These are phyloP conservation scores for Phragmites australis DNA, from an alignment of 176 grass and related monocot genomes.

Conservation along the genomic window DNA sequence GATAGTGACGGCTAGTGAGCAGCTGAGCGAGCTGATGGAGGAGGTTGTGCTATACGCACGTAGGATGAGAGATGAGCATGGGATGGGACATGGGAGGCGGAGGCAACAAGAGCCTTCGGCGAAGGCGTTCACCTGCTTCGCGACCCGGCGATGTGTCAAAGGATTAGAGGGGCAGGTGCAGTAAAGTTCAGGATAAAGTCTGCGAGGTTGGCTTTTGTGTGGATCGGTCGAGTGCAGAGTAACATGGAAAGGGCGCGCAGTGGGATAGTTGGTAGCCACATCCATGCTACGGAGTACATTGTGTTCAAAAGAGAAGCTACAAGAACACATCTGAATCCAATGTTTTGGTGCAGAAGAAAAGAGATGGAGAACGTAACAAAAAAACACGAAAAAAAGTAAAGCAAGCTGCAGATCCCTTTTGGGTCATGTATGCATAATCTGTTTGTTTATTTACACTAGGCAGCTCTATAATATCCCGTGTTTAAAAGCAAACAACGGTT, in stretches of 20 bases:
- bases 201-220: slow-evolving; percentile 41
- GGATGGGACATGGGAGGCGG: background rate
- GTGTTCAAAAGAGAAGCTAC: background rate
- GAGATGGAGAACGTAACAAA: background rate
- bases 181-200: slow-evolving; percentile 31
- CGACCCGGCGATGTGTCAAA: slow-evolving; percentile 1
- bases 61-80: background rate
- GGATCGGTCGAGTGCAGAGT: slow-evolving; percentile 44
- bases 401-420: background rate
- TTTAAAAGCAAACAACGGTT: too few species aligned
- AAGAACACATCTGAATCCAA: background rate
- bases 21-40: background rate
- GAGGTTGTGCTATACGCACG: background rate
- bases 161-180: slow-evolving; percentile 16
- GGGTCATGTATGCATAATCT: background rate
- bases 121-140: slow-evolving; percentile 37
- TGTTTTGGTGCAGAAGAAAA: background rate
- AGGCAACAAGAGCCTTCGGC: background rate
- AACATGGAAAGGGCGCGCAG: slow-evolving; percentile 49
- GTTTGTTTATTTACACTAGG: background rate
- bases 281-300: background rate
- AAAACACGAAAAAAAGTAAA: background rate
- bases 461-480: too few species aligned
- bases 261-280: slow-evolving; percentile 23
- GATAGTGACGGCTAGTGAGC: background rate